A percentile compares a stretch with the other conserved stretches of the same genome.
Evolutionary conservation across 1,284 basidiomycete genomes (phyloP).

Genomic region (Vanrija humicola): DNA sequence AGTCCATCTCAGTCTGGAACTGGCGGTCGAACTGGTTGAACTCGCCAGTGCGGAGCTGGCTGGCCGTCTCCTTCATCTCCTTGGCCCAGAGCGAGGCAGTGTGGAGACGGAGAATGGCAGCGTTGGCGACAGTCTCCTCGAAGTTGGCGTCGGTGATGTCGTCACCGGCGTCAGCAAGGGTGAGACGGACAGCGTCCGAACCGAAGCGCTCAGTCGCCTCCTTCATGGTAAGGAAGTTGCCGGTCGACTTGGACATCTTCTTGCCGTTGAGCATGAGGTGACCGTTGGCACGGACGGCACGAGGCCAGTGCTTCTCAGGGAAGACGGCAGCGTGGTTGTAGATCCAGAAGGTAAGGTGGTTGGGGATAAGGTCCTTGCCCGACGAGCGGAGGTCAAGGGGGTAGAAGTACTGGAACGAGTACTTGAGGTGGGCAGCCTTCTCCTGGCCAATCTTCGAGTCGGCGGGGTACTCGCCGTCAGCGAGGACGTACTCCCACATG

Average conservation of each 20-base stretch:
- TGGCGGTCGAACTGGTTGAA: constrained; percentile 66
- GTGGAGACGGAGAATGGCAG: constrained; percentile 90
- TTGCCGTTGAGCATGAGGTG: constrained; percentile 97
- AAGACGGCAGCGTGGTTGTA: constrained; percentile 95
- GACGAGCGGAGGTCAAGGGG: constrained; percentile 97
- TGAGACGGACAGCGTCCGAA: constrained; percentile 71
- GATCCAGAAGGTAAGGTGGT: constrained; percentile 91
- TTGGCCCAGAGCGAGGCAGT: constrained; percentile 91
- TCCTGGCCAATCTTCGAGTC: constrained; percentile 61
- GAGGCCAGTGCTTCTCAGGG: constrained; percentile 89
- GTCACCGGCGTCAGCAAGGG: constrained; percentile 94
- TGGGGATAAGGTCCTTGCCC: constrained; percentile 97
- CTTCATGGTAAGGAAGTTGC: constrained; percentile 50
- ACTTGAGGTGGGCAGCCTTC: constrained; percentile 78
- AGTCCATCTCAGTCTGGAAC: constrained; percentile 89
- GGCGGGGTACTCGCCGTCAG: constrained; percentile 69
- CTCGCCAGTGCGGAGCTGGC: constrained; percentile 64
- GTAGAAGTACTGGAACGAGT: constrained; percentile 97
- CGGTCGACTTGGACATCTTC: constrained; percentile 98
- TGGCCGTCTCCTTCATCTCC: constrained; percentile 65
- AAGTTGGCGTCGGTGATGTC: constrained; percentile 87
- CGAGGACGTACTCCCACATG: constrained; percentile 92
- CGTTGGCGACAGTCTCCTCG: constrained; percentile 97
- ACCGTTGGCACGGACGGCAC: constrained; percentile 89
- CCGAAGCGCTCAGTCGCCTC: constrained; percentile 51